A percentile compares a stretch with the other conserved stretches of the same genome.
These are phyloP conservation scores for Xylaria nigripes DNA, from an alignment of 495 filamentous ascomycete species.

Conservation along the genomic window DNA sequence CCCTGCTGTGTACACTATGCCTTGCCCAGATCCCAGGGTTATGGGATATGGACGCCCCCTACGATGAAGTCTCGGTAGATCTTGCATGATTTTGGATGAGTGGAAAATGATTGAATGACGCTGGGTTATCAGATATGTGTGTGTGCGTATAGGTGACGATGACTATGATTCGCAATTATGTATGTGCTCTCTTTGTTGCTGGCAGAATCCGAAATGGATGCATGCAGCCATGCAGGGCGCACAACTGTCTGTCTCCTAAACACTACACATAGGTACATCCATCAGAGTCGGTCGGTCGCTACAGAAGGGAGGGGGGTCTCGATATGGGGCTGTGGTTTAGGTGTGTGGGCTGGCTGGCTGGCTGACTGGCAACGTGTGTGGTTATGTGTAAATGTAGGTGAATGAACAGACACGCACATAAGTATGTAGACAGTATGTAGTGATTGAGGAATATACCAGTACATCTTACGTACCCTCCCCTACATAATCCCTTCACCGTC, in stretches of 20 bases:
- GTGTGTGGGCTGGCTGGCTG: neutral
- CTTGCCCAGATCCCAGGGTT: neutral
- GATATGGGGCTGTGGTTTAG: neutral
- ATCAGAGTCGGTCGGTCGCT: too few relatives aligned
- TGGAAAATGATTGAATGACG: too few relatives aligned
- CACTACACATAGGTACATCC: too few relatives aligned
- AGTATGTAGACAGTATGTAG: too few relatives aligned
- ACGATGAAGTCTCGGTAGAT: neutral
- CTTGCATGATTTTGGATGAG: neutral
- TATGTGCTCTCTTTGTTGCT: neutral
- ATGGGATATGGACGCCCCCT: neutral
- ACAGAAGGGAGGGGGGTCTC: neutral
- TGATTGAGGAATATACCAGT: too few relatives aligned
- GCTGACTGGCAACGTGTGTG: neutral
- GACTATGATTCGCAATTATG: neutral
- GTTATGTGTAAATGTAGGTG: neutral
- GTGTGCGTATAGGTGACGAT: too few relatives aligned
- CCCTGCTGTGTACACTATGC: too few relatives aligned
- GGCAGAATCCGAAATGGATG: neutral
- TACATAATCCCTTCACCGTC: neutral
- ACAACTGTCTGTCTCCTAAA: conserved; percentile 1
- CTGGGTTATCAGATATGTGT: too few relatives aligned
- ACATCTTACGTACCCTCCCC: too few relatives aligned
- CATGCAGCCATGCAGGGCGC: conserved; percentile 1
- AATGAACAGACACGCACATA: too few relatives aligned